Evolutionary conservation across 257 asterid species (phyloP).

Genomic region (Solanum pimpinellifolium): DNA sequence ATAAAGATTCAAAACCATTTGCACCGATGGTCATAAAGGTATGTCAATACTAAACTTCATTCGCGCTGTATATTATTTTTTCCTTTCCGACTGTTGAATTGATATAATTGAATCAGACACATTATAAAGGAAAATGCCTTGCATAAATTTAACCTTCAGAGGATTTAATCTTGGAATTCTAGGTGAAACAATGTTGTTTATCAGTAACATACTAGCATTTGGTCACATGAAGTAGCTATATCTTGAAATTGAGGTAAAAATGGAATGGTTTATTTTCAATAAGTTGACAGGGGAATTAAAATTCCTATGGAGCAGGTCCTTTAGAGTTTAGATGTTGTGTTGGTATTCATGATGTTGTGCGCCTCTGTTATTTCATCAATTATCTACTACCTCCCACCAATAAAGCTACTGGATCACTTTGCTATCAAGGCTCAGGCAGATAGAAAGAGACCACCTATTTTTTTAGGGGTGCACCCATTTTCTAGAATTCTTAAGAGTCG

Average conservation of each 20-base stretch:
- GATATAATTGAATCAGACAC: background rate
- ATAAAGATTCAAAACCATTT: conserved; percentile 26
- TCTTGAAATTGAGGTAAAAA: background rate
- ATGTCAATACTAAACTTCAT: background rate
- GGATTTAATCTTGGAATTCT: background rate
- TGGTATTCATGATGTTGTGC: background rate
- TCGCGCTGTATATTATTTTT: background rate
- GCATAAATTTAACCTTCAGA: background rate
- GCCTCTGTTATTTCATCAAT: background rate
- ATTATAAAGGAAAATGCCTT: background rate
- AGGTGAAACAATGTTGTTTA: background rate
- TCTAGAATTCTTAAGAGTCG: background rate
- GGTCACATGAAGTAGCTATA: background rate
- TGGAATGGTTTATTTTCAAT: background rate
- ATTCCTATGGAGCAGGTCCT: background rate
- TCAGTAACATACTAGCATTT: background rate
- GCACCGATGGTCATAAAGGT: conserved; percentile 38
- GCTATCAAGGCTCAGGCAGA: too few species aligned
- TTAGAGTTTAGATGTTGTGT: background rate
- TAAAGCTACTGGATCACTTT: background rate
- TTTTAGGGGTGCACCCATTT: background rate
- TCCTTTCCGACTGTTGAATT: background rate
- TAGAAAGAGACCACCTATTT: too few species aligned
- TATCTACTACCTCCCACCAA: background rate
- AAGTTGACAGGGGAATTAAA: background rate